Evolutionary conservation across 371 early-diverging fungal species (phyloP).

Genomic region (Rhizomucor pusillus): DNA sequence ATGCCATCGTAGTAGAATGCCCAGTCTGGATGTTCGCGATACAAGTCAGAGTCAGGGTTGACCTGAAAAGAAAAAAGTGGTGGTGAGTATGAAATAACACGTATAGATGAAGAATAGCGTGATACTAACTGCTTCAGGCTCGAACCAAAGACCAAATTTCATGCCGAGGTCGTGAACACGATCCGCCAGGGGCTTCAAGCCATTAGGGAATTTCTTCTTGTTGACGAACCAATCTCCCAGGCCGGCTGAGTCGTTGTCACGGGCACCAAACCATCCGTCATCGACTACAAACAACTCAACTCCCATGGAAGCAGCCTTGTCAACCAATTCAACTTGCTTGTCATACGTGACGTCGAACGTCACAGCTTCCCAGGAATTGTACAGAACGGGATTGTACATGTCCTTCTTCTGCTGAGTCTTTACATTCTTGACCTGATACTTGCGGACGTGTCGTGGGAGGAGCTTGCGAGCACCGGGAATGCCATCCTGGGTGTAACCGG

Average conservation of each 20-base stretch:
- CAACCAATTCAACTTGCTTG: slow-evolving; percentile 23
- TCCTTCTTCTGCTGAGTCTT: slow-evolving; percentile 7
- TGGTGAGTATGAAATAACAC: background rate
- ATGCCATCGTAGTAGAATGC: slow-evolving; percentile 16
- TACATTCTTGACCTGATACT: slow-evolving; percentile 8
- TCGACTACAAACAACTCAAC: slow-evolving; percentile 50
- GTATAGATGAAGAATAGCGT: background rate
- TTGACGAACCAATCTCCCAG: slow-evolving; percentile 57
- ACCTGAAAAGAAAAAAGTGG: slow-evolving; percentile 13
- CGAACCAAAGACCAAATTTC: slow-evolving; percentile 59
- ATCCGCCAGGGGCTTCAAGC: slow-evolving; percentile 43
- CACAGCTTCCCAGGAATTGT: slow-evolving; percentile 49
- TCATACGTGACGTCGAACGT: slow-evolving; percentile 27
- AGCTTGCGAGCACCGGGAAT: slow-evolving; percentile 32
- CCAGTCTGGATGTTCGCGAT: slow-evolving; percentile 50
- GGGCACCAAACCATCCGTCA: slow-evolving; percentile 52
- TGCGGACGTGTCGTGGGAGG: slow-evolving; percentile 21
- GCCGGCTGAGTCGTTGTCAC: slow-evolving; percentile 36
- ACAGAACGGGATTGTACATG: slow-evolving; percentile 28
- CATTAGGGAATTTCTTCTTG: slow-evolving; percentile 45
- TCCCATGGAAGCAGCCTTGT: slow-evolving; percentile 31
- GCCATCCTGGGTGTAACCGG: slow-evolving; percentile 30
- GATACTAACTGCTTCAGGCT: slow-evolving; percentile 41
- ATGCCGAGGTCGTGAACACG: slow-evolving; percentile 42
- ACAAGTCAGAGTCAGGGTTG: slow-evolving; percentile 38